These are phyloP conservation scores for Globisporangium barbulae DNA, from an alignment of 352 stramenopile species.

Conservation along the genomic window DNA sequence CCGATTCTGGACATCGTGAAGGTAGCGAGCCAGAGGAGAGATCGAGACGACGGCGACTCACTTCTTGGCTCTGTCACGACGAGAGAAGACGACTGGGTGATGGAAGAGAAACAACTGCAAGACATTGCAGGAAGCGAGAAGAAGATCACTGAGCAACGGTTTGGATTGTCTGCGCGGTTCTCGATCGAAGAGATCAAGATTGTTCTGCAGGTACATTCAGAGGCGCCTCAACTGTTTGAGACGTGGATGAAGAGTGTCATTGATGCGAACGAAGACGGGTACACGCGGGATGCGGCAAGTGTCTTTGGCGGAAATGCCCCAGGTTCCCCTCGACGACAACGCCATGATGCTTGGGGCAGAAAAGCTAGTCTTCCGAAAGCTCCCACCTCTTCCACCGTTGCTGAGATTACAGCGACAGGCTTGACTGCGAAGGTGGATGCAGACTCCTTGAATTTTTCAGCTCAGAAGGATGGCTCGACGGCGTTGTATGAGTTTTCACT, in stretches of 20 bases:
- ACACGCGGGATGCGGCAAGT: constrained; percentile 11
- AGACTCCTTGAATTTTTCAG: constrained; percentile 12
- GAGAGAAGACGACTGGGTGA: constrained; percentile 9
- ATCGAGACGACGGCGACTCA: constrained; percentile 13
- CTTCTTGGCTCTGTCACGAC: constrained; percentile 11
- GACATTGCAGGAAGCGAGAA: neutral
- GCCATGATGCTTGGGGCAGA: constrained; percentile 14
- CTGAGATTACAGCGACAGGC: constrained; percentile 28
- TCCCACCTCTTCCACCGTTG: constrained; percentile 23
- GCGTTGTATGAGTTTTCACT: constrained; percentile 46
- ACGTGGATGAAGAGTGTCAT: constrained; percentile 43
- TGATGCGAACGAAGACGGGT: constrained; percentile 16
- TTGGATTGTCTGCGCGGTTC: constrained; percentile 21
- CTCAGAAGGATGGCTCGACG: neutral
- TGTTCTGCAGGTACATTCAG: constrained; percentile 39
- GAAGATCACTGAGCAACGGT: neutral
- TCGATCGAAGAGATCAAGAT: constrained; percentile 50
- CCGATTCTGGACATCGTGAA: constrained; percentile 19
- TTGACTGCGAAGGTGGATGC: constrained; percentile 24
- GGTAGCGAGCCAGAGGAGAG: constrained; percentile 6
- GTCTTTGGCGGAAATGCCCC: constrained; percentile 13
- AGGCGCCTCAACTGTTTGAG: constrained; percentile 44
- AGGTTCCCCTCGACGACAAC: constrained; percentile 21
- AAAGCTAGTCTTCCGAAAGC: constrained; percentile 13
- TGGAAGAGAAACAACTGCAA: neutral